Evolutionary conservation across 208 protist species (phyloP), one percentile per base, ranked within the genome.

Genomic region (Acanthamoeba triangularis): DNA sequence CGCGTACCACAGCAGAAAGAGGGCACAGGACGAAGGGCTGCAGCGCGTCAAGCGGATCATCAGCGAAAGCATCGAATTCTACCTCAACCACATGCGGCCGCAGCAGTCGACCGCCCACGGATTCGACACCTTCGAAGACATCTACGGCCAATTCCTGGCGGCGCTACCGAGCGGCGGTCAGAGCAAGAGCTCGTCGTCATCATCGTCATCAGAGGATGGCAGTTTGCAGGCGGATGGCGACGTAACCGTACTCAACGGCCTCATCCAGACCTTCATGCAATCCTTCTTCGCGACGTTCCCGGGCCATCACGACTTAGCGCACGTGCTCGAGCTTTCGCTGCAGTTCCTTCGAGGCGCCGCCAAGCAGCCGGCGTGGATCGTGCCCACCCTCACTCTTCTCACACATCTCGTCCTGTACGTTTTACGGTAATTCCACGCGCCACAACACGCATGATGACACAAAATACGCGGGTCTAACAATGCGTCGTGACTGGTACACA

Each of bases 261-360:
- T 80, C 72, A 41, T 80, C 20, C 72, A 49, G 23, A 49, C 72
- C 23, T 80, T 80, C 72, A 80, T 80, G 72, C 37, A 80, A 28
- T 28, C 30, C 37, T 80, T 80, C 37, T 41, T 49, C 18, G 37
- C 23, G 6, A 18, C 72, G 3, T 80, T 52, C 41, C 72, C 72
- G 4, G 5, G 0, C 72, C 14, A 37, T 35, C 37, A 28, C 72
- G 72, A 80, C 25, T 80, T 80, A 14, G 41, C 28, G 1, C 10
- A 41, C 33, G 72, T 28, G 72, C 72, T 80, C 18, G 72, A 80
- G 41, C 33, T 80, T 0, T 41, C 72, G 35, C 30, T 80, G 72
- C 72, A 49, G 35, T 49, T 80, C 41, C 8, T 80, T 37, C 72
- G 72, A 7, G 72, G 35, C 37, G 72, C 37, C 20, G 4, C 3